phyloP scores from a whole-genome alignment of 2,329 filamentous ascomycete genomes.

The Fusarium staphyleae region DNA sequence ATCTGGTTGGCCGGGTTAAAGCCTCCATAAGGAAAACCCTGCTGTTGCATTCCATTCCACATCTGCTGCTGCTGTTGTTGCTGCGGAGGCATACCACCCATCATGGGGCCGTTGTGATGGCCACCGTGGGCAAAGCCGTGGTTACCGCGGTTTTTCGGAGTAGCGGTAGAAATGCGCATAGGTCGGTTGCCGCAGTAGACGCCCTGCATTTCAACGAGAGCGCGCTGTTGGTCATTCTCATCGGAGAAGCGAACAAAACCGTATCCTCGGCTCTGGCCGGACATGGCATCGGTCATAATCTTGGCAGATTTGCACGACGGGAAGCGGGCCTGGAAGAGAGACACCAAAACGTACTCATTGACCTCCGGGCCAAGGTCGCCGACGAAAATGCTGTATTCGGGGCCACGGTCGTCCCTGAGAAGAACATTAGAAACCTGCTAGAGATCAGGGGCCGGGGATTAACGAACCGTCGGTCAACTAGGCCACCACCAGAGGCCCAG shows the following conservation, averaged over 20 bases:
- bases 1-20: conserved; percentile 67
- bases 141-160: conserved; percentile 81
- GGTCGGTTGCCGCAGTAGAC: conserved; percentile 98
- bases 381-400: conserved; percentile 97
- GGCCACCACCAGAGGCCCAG: conserved; percentile 96
- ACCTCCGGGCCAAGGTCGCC: conserved; percentile 97
- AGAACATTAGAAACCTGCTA: background rate
- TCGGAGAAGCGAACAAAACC: conserved; percentile 98
- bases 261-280: conserved; percentile 95
- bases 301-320: conserved; percentile 98
- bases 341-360: conserved; percentile 97
- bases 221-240: conserved; percentile 94
- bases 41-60: conserved; percentile 44
- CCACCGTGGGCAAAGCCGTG: conserved; percentile 52
- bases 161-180: conserved; percentile 98
- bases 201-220: conserved; percentile 97
- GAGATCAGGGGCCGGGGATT: background rate
- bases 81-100: conserved; percentile 53
- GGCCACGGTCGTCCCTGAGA: conserved; percentile 86
- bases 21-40: conserved; percentile 50
- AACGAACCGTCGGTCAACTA: conserved; percentile 87
- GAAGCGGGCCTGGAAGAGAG: conserved; percentile 95
- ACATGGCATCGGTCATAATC: conserved; percentile 99
- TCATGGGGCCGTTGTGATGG: conserved; percentile 56
- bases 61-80: conserved; percentile 51